Evolutionary conservation across 768 basidiomycete species (phyloP), one percentile per base, ranked within the genome.

Genomic region (Hericium coralloides): DNA sequence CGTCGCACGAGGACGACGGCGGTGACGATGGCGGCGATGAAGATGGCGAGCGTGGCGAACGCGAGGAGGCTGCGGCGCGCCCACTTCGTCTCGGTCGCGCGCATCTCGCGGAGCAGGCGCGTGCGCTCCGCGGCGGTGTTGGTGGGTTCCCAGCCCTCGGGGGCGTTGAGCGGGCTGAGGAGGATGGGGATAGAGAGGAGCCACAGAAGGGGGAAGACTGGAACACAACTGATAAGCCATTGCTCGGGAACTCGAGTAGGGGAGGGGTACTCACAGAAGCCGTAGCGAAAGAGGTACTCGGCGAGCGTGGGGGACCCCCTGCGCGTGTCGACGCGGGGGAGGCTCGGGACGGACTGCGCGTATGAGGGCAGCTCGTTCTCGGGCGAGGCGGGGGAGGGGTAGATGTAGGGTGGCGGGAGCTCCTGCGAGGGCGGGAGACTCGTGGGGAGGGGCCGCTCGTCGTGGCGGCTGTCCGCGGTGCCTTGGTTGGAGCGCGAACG

Each of bases 121-220:
- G 65, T 55, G 38, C 69, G 70, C 56, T 76, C 77, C 8, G 56
- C 58, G 38, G 66, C 67, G 2, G 74, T 67, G 57, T 77, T 79
- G 12, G 68, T 60, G 26, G 66, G 56, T 56, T 70, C 69, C 73
- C 70, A 72, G 20, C 63, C 63, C 31, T 59, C 57, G 2, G 77
- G 75, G 4, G 68, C 70, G 38, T 60, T 60, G n/a, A 79, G 69
- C 1, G 78, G 76, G 6, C 68, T 73, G 48, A 71, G 43, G 18
- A 78, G 64, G 49, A 79, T 72, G 61, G 70, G 53, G 8, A 69
- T 63, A 17, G 77, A 76, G 6, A 75, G 63, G 20, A 77, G 45
- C 79, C 79, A 80, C 58, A 78, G 73, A 15, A 71, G 73, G n/a
- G 77, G 77, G 67, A 76, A 79, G 53, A 79, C 77, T 77, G 59